These are phyloP conservation scores for Pseudocercospora macadamiae DNA, from an alignment of 2,329 filamentous ascomycete species.

Conservation along the genomic window DNA sequence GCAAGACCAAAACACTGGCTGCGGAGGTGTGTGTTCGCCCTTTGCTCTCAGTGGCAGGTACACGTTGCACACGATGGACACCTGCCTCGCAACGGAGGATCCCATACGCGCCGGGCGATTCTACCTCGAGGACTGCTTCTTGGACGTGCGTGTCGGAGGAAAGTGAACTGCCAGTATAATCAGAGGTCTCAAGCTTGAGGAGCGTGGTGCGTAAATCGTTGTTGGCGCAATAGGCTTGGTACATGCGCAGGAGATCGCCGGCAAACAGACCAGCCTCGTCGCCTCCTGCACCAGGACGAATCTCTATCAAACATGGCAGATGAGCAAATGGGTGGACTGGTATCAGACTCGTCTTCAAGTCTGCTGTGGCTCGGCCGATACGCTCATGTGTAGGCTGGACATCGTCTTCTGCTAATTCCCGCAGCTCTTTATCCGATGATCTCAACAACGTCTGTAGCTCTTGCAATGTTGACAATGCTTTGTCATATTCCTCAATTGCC, in stretches of 20 bases:
- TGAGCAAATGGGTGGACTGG: slow-evolving; percentile 88
- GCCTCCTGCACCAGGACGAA: slow-evolving; percentile 88
- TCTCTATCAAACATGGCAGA: slow-evolving; percentile 87
- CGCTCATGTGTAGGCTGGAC: slow-evolving; percentile 65
- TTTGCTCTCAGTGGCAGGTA: slow-evolving; percentile 87
- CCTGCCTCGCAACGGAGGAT: slow-evolving; percentile 84
- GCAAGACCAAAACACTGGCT: slow-evolving; percentile 88
- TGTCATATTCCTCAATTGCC: slow-evolving; percentile 61
- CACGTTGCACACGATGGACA: slow-evolving; percentile 91
- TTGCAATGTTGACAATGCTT: slow-evolving; percentile 58
- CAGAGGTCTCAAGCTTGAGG: slow-evolving; percentile 78
- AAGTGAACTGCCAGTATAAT: slow-evolving; percentile 59
- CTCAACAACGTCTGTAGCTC: slow-evolving; percentile 76
- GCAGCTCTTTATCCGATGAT: slow-evolving; percentile 61
- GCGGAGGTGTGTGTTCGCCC: slow-evolving; percentile 93
- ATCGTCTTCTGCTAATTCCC: slow-evolving; percentile 66
- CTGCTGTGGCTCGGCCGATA: slow-evolving; percentile 65
- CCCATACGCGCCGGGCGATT: slow-evolving; percentile 76
- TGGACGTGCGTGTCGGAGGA: slow-evolving; percentile 70
- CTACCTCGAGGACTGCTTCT: slow-evolving; percentile 86
- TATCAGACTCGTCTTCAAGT: slow-evolving; percentile 76
- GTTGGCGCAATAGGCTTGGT: slow-evolving; percentile 73
- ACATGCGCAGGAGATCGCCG: slow-evolving; percentile 87
- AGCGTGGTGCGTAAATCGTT: slow-evolving; percentile 67
- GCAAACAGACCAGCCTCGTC: slow-evolving; percentile 91